Evolutionary conservation across 164 flowering plant genomes (phyloP).

Genomic region (Pachysandra terminalis): DNA sequence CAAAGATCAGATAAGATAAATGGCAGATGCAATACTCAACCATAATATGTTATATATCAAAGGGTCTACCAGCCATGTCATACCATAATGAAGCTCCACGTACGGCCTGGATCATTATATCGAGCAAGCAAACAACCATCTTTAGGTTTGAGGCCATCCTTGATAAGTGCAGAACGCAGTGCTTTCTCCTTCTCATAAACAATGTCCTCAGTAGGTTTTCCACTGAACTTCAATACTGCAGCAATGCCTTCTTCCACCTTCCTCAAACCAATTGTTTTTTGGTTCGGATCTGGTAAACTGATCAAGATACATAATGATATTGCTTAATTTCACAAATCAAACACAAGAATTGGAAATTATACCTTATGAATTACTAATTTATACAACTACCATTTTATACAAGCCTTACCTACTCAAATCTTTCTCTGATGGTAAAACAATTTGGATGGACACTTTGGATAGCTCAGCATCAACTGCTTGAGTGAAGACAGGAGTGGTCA

Average conservation of each 20-base stretch:
- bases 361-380: too few relatives aligned
- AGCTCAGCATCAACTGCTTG: constrained; percentile 47
- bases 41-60: neutral
- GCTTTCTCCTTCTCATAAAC: constrained; percentile 56
- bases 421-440: constrained; percentile 75
- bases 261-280: constrained; percentile 57
- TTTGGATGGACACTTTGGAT: constrained; percentile 65
- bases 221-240: constrained; percentile 81
- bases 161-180: constrained; percentile 46
- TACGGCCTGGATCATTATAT: constrained; percentile 93
- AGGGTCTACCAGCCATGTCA: neutral
- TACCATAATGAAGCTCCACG: constrained; percentile 81
- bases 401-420: constrained; percentile 67
- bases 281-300: constrained; percentile 73
- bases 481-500: constrained; percentile 96
- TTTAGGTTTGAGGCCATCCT: constrained; percentile 72
- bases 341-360: too few relatives aligned
- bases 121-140: constrained; percentile 81
- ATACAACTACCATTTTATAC: too few relatives aligned
- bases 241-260: constrained; percentile 74
- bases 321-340: too few relatives aligned
- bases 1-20: too few relatives aligned
- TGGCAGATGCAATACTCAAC: too few relatives aligned
- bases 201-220: constrained; percentile 69
- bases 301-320: constrained; percentile 11